Conservation (phyloP, 176 grass and related monocot species). For the Carex scoparia region DNA sequence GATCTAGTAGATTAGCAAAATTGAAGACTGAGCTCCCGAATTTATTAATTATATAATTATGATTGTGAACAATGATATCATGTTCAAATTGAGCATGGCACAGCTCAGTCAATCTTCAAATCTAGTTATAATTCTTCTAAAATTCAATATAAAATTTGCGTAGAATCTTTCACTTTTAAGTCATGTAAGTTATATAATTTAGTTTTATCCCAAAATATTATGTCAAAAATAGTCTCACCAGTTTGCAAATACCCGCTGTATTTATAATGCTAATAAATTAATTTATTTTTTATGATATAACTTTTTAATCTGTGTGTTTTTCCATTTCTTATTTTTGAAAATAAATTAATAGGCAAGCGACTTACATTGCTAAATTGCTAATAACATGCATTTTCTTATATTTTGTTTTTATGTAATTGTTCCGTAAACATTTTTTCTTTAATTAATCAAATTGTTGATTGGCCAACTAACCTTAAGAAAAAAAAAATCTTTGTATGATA, state of each 20-base stretch:
- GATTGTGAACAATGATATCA: constrained; percentile 15
- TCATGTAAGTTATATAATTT: background rate
- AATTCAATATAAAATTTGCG: background rate
- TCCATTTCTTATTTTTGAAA: background rate
- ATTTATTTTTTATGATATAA: background rate
- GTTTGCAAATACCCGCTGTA: background rate
- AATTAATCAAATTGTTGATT: background rate
- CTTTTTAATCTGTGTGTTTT: background rate
- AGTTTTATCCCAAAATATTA: background rate
- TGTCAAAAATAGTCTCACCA: background rate
- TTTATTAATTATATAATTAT: constrained; percentile 10
- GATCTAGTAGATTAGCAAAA: constrained; percentile 24
- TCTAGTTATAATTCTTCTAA: background rate
- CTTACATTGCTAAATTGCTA: no score
- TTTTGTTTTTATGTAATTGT: background rate
- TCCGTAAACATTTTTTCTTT: background rate
- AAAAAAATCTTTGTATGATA: background rate
- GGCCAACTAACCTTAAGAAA: background rate
- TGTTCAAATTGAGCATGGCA: background rate
- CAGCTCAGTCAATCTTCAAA: constrained; percentile 6
- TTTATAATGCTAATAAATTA: background rate
- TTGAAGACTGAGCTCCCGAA: background rate
- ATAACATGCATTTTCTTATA: no score
- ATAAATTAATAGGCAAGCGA: background rate
- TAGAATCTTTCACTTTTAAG: background rate